phyloP scores from a whole-genome alignment of 2,329 filamentous ascomycete genomes.

The Pezicula radicicola region DNA sequence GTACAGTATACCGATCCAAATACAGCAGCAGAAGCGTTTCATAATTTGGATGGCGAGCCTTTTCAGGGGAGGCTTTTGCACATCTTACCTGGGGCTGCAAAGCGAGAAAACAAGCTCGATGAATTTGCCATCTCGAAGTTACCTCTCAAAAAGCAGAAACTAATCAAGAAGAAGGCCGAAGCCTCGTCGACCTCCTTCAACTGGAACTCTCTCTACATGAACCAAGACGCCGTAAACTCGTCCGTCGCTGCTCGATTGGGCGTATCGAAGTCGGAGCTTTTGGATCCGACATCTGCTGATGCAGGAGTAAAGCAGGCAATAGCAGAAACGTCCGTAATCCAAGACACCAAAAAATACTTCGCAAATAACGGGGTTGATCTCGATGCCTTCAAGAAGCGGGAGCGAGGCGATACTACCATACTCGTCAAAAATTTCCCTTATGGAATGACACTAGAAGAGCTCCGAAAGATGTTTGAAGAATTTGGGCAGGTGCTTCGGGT shows the following conservation, averaged over 20 bases:
- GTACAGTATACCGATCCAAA: constrained; percentile 73
- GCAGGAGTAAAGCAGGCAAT: constrained; percentile 95
- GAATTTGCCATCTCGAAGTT: constrained; percentile 89
- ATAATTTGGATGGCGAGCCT: constrained; percentile 74
- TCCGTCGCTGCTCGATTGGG: constrained; percentile 85
- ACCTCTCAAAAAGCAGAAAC: constrained; percentile 89
- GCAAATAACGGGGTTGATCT: constrained; percentile 83
- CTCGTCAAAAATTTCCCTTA: constrained; percentile 94
- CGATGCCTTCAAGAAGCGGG: constrained; percentile 81
- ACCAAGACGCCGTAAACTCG: constrained; percentile 88
- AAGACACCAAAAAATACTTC: constrained; percentile 94
- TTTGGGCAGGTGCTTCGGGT: constrained; percentile 79
- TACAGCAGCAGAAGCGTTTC: constrained; percentile 75
- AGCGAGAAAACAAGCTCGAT: constrained; percentile 78
- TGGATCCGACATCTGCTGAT: constrained; percentile 94
- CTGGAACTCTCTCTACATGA: constrained; percentile 99
- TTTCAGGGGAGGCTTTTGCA: constrained; percentile 94
- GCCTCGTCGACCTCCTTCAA: constrained; percentile 80
- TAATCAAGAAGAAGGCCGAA: constrained; percentile 81
- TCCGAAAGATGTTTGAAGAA: constrained; percentile 79
- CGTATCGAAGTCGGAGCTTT: constrained; percentile 83
- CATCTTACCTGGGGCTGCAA: constrained; percentile 79
- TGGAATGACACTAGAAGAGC: constrained; percentile 74
- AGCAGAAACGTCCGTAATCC: constrained; percentile 92
- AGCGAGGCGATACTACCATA: constrained; percentile 82